phyloP scores from a whole-genome alignment of 495 filamentous ascomycete genomes.

The Glutinoglossum americanum region DNA sequence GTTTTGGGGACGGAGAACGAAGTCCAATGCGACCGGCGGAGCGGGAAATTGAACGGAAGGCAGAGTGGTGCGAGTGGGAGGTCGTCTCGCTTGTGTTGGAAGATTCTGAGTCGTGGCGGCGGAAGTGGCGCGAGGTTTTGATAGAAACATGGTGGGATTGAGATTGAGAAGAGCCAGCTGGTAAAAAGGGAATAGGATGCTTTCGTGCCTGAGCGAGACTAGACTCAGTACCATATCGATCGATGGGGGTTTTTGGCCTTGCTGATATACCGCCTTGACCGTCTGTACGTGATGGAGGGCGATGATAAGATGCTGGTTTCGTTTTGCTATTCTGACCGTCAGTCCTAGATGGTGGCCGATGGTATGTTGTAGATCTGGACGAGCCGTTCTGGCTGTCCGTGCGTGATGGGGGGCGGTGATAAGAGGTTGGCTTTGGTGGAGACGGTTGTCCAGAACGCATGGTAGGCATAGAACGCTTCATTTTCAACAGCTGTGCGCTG shows the following conservation, averaged over 20 bases:
- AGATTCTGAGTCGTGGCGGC: slow-evolving; percentile 53
- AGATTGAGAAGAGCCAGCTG: slow-evolving; percentile 47
- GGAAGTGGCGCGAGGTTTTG: slow-evolving; percentile 45
- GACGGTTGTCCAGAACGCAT: slow-evolving; percentile 33
- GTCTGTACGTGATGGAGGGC: slow-evolving; percentile 21
- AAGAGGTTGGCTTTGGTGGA: slow-evolving; percentile 15
- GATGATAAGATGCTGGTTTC: slow-evolving; percentile 15
- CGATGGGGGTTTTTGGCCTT: slow-evolving; percentile 53
- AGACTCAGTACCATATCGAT: slow-evolving; percentile 16
- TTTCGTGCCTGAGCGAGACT: slow-evolving; percentile 23
- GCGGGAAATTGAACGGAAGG: background rate
- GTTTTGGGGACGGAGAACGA: slow-evolving; percentile 31
- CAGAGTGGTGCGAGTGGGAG: slow-evolving; percentile 26
- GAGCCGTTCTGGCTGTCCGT: slow-evolving; percentile 14
- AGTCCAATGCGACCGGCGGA: slow-evolving; percentile 26
- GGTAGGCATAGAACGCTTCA: slow-evolving; percentile 74
- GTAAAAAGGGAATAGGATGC: slow-evolving; percentile 54
- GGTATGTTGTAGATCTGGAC: slow-evolving; percentile 7
- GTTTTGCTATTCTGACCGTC: slow-evolving; percentile 19
- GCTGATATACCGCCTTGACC: slow-evolving; percentile 15
- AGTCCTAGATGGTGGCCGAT: slow-evolving; percentile 24
- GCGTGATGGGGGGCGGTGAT: slow-evolving; percentile 20
- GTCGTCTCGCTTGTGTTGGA: slow-evolving; percentile 26
- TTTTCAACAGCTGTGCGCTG: slow-evolving; percentile 48
- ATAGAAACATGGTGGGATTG: slow-evolving; percentile 61